Base-by-base conservation (phyloP, 2,329 filamentous ascomycete species). In the Lachnellula subtilissima region DNA sequence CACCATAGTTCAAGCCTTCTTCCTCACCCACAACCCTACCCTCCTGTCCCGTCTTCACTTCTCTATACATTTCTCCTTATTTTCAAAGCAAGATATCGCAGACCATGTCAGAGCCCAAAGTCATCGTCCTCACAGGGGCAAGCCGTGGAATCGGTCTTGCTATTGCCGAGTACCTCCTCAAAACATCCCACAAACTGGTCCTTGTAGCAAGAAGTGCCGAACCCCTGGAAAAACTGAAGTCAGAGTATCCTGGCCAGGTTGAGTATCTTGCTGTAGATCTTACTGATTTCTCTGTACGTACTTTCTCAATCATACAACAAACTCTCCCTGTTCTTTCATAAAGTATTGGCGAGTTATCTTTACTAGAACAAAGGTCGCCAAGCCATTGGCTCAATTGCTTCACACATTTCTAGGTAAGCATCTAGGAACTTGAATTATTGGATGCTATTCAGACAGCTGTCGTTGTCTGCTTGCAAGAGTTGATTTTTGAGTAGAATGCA, bases 91-190 rank as follows among this genome's bases (percentile, higher is more conserved):
- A 32, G 5, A 48, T 22, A 48, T n/a, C 4, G 12, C 19, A 35
- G 35, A 40, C 19, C 12, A 70, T 59, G 54, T 78, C 81, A 74
- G 52, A 75, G n/a, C 71, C 79, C 7, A 88, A 89, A 69, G 84
- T 83, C 22, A 82, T 91, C 67, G 84, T 91, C 57, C 76, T 92
- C 36, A 86, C 83, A 2, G 84, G 84, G 32, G 83, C 83, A 17
- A 85, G 82, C 70, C 81, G 82, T 55, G 84, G 84, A 25, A 80
- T 87, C 52, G 84, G 84, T 48, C 75, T 83, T 11, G 80, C 81
- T 57, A 72, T 85, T 7, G 73, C 81, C 2, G 71, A 77, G 42
- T 71, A 76, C 47, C 73, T 87, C 32, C 71, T 87, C 7, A 67
- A 71, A 19, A 74, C 76, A 43, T 75, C 74, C 0, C 82, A 86